phyloP scores from a whole-genome alignment of 129 eudicot genomes.

The Pittosporum tobira region DNA sequence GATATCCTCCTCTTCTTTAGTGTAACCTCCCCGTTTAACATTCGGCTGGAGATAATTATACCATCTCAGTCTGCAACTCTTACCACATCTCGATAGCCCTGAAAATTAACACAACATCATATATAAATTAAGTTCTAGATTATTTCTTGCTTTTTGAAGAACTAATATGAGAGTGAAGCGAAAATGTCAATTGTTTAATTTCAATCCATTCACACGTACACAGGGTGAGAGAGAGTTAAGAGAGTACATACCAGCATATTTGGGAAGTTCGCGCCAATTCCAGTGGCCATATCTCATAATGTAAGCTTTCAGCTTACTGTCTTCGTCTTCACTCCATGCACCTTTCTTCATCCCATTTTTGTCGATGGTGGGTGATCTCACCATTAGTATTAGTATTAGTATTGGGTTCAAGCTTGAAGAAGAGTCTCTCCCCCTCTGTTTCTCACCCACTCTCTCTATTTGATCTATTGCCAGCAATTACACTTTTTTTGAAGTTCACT shows the following conservation, averaged over 20 bases:
- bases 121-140: no score
- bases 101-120: no score
- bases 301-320: conserved; percentile 21
- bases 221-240: neutral
- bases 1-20: conserved; percentile 25
- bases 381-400: no score
- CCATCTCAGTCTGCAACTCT: conserved; percentile 27
- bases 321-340: conserved; percentile 30
- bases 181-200: no score
- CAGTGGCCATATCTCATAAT: conserved; percentile 22
- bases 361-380: conserved; percentile 18
- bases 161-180: no score
- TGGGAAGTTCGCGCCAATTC: conserved; percentile 34
- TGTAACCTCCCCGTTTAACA: conserved; percentile 17
- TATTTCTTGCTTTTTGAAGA: no score
- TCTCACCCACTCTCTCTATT: no score
- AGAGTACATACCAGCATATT: conserved; percentile 24
- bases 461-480: no score
- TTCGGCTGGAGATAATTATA: conserved; percentile 18
- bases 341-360: conserved; percentile 27
- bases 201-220: no score
- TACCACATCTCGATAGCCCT: conserved; percentile 23
- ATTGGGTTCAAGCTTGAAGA: no score
- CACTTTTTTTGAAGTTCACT: no score
- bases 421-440: no score